These are phyloP conservation scores for Eucalyptus viminalis DNA, from an alignment of 345 rosid species.

Conservation along the genomic window DNA sequence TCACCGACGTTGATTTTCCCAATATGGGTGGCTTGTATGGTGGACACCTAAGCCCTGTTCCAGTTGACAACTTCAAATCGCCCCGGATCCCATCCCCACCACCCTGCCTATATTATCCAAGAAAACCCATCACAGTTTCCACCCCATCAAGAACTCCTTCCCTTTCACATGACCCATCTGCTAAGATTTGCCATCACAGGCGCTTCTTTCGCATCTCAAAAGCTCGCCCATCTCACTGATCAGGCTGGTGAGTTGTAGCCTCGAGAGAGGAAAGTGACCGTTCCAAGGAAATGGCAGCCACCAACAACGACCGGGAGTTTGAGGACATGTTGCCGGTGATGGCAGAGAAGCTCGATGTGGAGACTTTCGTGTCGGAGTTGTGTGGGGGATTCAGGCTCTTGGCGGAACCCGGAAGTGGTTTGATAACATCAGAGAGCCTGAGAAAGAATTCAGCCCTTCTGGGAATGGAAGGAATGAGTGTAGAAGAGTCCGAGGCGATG, in stretches of 20 bases:
- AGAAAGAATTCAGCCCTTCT: constrained; percentile 50
- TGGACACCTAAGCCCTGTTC: neutral
- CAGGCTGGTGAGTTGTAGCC: neutral
- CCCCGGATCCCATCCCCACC: neutral
- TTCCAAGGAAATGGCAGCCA: neutral
- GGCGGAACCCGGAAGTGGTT: constrained; percentile 39
- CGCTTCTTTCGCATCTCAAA: neutral
- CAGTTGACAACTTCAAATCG: neutral
- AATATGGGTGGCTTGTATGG: neutral
- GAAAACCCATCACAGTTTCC: neutral
- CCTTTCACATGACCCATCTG: constrained; percentile 4
- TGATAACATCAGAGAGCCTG: constrained; percentile 64
- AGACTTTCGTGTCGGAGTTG: constrained; percentile 63
- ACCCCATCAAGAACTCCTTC: neutral
- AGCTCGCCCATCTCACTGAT: neutral
- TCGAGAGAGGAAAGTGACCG: neutral
- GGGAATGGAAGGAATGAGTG: constrained; percentile 73
- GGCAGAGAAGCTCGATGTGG: constrained; percentile 85
- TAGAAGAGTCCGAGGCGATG: constrained; percentile 63
- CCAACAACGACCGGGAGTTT: constrained; percentile 4
- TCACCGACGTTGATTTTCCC: neutral
- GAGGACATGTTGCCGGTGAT: constrained; percentile 72
- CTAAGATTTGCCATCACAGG: neutral
- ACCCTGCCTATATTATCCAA: neutral
- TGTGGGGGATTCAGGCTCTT: constrained; percentile 77